Evolutionary conservation across 1,139 yeast species (phyloP).

Genomic region (Pneumocystis wakefieldiae): DNA sequence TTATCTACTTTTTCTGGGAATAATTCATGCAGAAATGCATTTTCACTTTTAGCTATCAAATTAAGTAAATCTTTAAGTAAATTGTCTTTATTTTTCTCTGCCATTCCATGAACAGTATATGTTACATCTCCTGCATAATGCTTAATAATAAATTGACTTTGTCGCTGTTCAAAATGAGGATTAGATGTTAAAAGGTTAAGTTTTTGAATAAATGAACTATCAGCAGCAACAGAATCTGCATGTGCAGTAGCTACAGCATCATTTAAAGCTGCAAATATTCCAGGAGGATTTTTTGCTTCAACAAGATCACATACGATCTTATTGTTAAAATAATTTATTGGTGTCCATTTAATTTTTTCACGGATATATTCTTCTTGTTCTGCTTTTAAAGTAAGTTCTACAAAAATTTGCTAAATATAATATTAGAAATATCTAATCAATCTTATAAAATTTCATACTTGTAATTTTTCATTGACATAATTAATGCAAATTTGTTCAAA

Average conservation of each 20-base stretch:
- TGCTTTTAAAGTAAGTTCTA: slow-evolving; percentile 84
- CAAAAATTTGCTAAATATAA: slow-evolving; percentile 52
- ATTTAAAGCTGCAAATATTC: slow-evolving; percentile 88
- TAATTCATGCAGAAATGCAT: slow-evolving; percentile 46
- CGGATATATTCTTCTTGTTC: slow-evolving; percentile 95
- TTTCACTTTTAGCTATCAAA: slow-evolving; percentile 55
- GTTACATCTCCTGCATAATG: slow-evolving; percentile 99
- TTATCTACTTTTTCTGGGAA: slow-evolving; percentile 71
- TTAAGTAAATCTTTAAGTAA: slow-evolving; percentile 78
- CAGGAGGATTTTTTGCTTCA: slow-evolving; percentile 91
- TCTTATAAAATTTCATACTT: slow-evolving; percentile 21
- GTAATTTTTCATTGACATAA: slow-evolving; percentile 91
- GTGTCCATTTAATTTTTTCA: slow-evolving; percentile 95
- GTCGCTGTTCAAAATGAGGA: slow-evolving; percentile 80
- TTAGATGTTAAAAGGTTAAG: slow-evolving; percentile 69
- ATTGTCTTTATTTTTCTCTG: slow-evolving; percentile 94
- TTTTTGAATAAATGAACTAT: slow-evolving; percentile 88
- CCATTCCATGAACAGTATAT: slow-evolving; percentile 79
- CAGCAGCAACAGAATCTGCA: slow-evolving; percentile 94
- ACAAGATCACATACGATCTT: slow-evolving; percentile 93
- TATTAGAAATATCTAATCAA: neutral
- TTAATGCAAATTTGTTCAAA: slow-evolving; percentile 95
- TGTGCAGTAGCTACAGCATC: slow-evolving; percentile 98
- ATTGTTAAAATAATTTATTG: slow-evolving; percentile 90
- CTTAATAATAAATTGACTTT: slow-evolving; percentile 74